Evolutionary conservation across 2,329 filamentous ascomycete genomes (phyloP).

Genomic region (Hypoxylon sp.): DNA sequence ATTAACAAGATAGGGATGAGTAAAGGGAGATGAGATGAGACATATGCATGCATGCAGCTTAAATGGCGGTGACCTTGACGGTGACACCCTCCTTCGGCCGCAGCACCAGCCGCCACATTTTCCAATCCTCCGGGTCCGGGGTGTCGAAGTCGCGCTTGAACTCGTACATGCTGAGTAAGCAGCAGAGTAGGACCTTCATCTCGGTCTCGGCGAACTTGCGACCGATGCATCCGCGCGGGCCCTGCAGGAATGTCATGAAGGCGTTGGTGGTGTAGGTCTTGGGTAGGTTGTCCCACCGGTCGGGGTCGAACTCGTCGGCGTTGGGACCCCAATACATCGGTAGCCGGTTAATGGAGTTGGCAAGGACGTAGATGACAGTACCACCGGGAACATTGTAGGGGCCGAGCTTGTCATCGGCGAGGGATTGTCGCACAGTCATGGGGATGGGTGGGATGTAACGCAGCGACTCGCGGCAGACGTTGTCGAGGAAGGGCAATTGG

Average conservation of each 20-base stretch:
- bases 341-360: constrained; percentile 60
- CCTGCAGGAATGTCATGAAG: constrained; percentile 55
- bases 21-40: neutral
- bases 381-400: constrained; percentile 60
- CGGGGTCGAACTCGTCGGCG: constrained; percentile 60
- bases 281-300: constrained; percentile 60
- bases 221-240: constrained; percentile 53
- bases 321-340: constrained; percentile 59
- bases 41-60: neutral
- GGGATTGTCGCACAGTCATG: constrained; percentile 61
- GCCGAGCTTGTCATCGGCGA: constrained; percentile 58
- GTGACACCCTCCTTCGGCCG: constrained; percentile 61
- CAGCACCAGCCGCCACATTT: constrained; percentile 65
- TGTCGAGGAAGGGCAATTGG: constrained; percentile 61
- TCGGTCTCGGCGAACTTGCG: constrained; percentile 54
- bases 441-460: constrained; percentile 63
- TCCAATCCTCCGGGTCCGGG: constrained; percentile 61
- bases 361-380: constrained; percentile 61
- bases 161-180: constrained; percentile 54
- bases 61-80: constrained; percentile 56
- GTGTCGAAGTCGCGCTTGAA: constrained; percentile 55
- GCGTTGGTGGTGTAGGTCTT: constrained; percentile 57
- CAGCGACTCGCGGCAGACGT: constrained; percentile 63
- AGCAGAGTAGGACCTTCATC: constrained; percentile 56
- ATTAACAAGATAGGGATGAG: neutral